Percentiles rank a stretch among this genome's conserved stretches.
Evolutionary conservation across 73 alveolate species (phyloP).

Genomic region (Uronychia setigera): DNA sequence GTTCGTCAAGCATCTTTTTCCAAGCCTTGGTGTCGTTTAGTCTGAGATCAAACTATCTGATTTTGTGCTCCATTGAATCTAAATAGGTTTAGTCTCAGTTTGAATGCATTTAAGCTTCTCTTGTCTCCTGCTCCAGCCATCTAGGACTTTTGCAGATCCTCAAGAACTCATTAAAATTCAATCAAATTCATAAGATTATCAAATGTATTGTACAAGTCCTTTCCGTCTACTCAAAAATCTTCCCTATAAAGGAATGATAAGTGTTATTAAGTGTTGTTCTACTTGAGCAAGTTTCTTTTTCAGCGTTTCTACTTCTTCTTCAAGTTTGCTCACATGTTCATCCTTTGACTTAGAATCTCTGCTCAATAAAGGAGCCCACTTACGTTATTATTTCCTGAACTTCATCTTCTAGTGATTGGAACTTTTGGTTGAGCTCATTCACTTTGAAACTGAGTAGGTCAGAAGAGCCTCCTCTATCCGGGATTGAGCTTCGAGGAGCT

Average conservation of each 20-base stretch:
- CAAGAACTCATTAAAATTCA: too few species aligned
- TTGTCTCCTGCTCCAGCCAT: neutral
- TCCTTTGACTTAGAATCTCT: neutral
- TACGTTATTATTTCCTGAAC: neutral
- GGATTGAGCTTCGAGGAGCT: too few species aligned
- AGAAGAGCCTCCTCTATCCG: too few species aligned
- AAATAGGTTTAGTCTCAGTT: neutral
- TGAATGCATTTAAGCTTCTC: neutral
- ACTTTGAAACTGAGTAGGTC: too few species aligned
- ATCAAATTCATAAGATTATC: neutral
- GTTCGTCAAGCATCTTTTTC: neutral
- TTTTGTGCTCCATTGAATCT: neutral
- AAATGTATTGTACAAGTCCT: neutral
- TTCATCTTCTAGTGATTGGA: neutral
- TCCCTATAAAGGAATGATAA: too few species aligned
- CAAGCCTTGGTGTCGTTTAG: neutral
- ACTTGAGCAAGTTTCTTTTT: neutral
- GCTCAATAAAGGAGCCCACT: neutral
- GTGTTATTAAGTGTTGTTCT: too few species aligned
- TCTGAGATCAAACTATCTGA: neutral
- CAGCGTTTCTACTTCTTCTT: neutral
- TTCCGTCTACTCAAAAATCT: too few species aligned
- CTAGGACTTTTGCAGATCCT: too few species aligned
- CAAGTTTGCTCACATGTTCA: neutral
- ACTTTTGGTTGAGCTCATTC: too few species aligned